Percentiles rank a stretch among this genome's conserved stretches.
phyloP scores from a whole-genome alignment of 768 basidiomycete genomes.

The Russula griseocarnosa region DNA sequence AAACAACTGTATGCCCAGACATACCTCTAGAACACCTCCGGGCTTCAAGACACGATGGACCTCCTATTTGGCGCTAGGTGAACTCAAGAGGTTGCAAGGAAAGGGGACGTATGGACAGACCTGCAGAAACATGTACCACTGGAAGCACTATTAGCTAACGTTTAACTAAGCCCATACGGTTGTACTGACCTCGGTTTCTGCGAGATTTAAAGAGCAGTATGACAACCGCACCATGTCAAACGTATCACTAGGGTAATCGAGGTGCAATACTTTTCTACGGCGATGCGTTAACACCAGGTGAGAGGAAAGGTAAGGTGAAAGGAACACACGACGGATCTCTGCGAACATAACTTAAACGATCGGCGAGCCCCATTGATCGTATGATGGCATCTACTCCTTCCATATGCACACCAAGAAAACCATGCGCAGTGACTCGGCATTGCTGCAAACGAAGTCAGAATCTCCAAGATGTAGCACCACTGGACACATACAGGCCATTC shows the following conservation, averaged over 20 bases:
- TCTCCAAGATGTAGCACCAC: too few relatives aligned
- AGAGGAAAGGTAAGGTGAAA: neutral
- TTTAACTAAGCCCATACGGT: too few relatives aligned
- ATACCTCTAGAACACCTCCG: slow-evolving; percentile 62
- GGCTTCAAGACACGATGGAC: slow-evolving; percentile 61
- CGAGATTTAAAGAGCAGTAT: slow-evolving; percentile 24
- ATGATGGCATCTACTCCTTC: slow-evolving; percentile 2
- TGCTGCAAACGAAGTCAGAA: slow-evolving; percentile 1
- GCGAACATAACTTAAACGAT: slow-evolving; percentile 17
- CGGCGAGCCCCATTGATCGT: slow-evolving; percentile 1
- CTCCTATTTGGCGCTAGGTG: slow-evolving; percentile 45
- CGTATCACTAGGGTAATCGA: slow-evolving; percentile 15
- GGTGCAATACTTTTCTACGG: neutral
- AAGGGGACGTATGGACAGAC: neutral
- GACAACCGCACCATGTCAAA: slow-evolving; percentile 27
- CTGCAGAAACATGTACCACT: slow-evolving; percentile 27
- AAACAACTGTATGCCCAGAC: neutral
- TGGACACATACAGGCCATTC: slow-evolving; percentile 54
- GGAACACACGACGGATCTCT: slow-evolving; percentile 21
- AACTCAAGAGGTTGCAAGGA: slow-evolving; percentile 25
- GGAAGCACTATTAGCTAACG: neutral
- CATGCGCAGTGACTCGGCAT: slow-evolving; percentile 17
- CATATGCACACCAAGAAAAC: slow-evolving; percentile 15
- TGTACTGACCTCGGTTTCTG: slow-evolving; percentile 26
- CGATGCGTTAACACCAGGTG: neutral